A percentile compares a stretch with the other conserved stretches of the same genome.
These are phyloP conservation scores for Phytophthora macrochlamydospora DNA, from an alignment of 352 stramenopile species.

Conservation along the genomic window DNA sequence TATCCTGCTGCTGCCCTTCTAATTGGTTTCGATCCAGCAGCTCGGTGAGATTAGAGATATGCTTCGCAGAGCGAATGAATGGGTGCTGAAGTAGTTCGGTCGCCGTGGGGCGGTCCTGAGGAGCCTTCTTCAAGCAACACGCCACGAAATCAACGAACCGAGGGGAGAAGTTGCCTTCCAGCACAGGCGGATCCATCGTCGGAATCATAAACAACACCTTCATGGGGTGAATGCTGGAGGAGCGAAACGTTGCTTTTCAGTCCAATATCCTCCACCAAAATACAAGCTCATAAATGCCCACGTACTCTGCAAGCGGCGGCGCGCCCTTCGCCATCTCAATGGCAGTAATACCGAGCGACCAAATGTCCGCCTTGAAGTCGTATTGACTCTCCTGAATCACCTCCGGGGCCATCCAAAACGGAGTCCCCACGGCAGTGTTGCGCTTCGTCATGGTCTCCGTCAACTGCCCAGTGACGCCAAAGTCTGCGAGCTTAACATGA, in stretches of 20 bases:
- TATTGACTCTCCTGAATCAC: conserved; percentile 91
- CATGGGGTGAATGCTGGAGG: conserved; percentile 96
- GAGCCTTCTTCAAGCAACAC: conserved; percentile 88
- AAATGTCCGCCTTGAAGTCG: conserved; percentile 98
- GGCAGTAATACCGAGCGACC: conserved; percentile 97
- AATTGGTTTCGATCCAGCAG: conserved; percentile 60
- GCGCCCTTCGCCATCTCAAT: conserved; percentile 99
- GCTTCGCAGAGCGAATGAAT: conserved; percentile 80
- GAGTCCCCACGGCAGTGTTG: conserved; percentile 97
- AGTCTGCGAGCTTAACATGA: conserved; percentile 83
- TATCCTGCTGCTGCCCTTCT: conserved; percentile 29
- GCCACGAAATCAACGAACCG: conserved; percentile 91
- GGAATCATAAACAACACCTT: conserved; percentile 99
- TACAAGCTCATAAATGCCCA: background rate
- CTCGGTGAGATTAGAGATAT: conserved; percentile 74
- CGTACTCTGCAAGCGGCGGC: conserved; percentile 92
- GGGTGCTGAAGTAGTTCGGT: conserved; percentile 85
- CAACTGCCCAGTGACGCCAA: conserved; percentile 93
- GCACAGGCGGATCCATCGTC: conserved; percentile 88
- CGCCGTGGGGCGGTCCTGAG: conserved; percentile 83
- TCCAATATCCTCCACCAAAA: background rate
- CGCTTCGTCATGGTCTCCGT: conserved; percentile 98
- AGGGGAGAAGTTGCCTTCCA: conserved; percentile 80
- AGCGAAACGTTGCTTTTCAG: background rate
- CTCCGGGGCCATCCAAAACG: conserved; percentile 98